Evolutionary conservation across 768 basidiomycete genomes (phyloP), one percentile per base, ranked within the genome.

Genomic region (Multifurca ochricompacta): DNA sequence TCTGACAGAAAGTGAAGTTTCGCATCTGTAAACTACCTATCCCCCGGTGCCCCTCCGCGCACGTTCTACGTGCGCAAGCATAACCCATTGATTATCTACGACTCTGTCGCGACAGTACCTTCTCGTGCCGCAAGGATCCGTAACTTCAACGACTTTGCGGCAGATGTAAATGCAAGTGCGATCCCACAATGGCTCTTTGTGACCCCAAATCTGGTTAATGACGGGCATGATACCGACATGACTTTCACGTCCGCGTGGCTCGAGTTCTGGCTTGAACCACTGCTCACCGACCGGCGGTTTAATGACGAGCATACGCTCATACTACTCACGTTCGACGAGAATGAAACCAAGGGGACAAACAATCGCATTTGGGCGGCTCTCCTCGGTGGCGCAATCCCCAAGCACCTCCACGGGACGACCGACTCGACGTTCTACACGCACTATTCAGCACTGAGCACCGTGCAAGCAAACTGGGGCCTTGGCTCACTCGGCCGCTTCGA

Each of bases 311-410:
- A 64, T 31, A 82, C 83, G 1, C 68, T 85, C 50, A 77, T 84
- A 62, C 59, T 82, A 13, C 60, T 84, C 51, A 82, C 81, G 0
- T 83, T 83, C 53, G 82, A 85, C 51, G 81, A 84, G 68, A 79
- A 68, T 39, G 72, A 70, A 54, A 58, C 61, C 1, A 67, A 68
- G 48, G 60, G 61, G 32, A 63, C 68, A 46, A 76, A 75, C 62
- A 83, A 83, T 63, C 68, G 66, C 2, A 67, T 83, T 39, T 75
- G 65, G 56, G 64, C 72, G 7, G 44, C 79, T 51, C 68, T 80
- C 21, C 63, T 77, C 42, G 76, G 76, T 42, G 67, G 66, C 31
- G 77, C 70, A 19, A 61, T 82, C 27, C 81, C 80, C 4, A 25
- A 61, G 16, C 36, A 58, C 10, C 65, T 79, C 28, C 54, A 65